These are phyloP conservation scores for Metschnikowia drakensbergensis DNA, from an alignment of 805 yeast genomes.

Conservation along the genomic window DNA sequence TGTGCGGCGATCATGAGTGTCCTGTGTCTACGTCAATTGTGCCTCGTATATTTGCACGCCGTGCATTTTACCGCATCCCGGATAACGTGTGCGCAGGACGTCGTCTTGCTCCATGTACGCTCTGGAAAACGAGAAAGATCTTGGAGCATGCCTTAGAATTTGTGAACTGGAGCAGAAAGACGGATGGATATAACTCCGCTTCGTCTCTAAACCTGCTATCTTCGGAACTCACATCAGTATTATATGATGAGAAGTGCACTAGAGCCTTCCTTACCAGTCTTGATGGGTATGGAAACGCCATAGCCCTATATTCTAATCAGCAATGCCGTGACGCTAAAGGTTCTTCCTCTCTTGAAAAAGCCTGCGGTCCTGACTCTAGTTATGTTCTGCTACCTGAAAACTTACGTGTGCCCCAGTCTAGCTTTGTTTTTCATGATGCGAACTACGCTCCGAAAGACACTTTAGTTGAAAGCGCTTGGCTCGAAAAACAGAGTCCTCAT, in stretches of 20 bases:
- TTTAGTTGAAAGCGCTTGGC: background rate
- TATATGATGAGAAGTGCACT: background rate
- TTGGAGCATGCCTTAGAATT: background rate
- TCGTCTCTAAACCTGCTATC: background rate
- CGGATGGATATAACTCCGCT: too few relatives aligned
- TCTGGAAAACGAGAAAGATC: background rate
- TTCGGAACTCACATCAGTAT: background rate
- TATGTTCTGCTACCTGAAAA: too few relatives aligned
- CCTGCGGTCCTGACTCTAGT: too few relatives aligned
- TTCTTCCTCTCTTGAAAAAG: too few relatives aligned
- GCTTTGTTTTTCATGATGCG: background rate
- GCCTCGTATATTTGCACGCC: conserved; percentile 1
- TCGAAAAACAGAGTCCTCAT: too few relatives aligned
- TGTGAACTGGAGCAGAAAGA: background rate
- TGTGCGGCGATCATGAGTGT: background rate
- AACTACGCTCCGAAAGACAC: background rate
- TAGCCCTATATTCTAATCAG: too few relatives aligned
- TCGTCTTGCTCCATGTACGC: background rate
- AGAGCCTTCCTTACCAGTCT: background rate
- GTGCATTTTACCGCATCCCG: background rate
- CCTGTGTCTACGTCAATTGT: background rate
- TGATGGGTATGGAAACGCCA: too few relatives aligned
- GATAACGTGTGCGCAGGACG: background rate
- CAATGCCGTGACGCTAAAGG: too few relatives aligned
- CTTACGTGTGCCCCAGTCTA: background rate